Evolutionary conservation across 768 basidiomycete species (phyloP), one percentile per base, ranked within the genome.

Genomic region (Phanerochaete sordida): DNA sequence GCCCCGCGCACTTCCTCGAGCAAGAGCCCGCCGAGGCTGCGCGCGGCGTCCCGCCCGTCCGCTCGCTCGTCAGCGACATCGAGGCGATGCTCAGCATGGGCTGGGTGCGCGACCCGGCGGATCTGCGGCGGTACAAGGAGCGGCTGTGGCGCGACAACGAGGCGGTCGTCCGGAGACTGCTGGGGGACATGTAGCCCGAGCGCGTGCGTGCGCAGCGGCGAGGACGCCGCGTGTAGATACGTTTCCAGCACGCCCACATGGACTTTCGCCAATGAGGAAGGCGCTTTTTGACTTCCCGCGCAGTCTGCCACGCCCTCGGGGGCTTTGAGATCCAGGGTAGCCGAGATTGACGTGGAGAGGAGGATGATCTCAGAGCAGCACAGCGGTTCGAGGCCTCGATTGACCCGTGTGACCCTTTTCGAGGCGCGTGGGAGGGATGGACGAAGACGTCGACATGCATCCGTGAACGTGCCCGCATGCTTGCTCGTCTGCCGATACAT

Each of bases 121-220:
- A 66, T 37, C 69, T 69, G n/a, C 60, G 62, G 19, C 57, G 64
- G 21, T 73, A 73, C 57, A 76, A 76, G 53, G 45, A 65, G 44
- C 64, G 62, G 2, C 50, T 76, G n/a, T 75, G 75, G 75, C 52
- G 43, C 46, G 58, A 57, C 45, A 76, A 77, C 52, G 69, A 72
- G 35, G 31, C 56, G 11, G 68, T 76, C 2, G 73, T 72, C 13
- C 62, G 67, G 56, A 67, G 66, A 39, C 60, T 77, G 28, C 33
- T 77, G 54, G 57, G 67, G 11, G 73, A 76, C 59, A 51, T 71
- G 61, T 72, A 62, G 57, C 44, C 26, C 9, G 19, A 28, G 19
- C 8, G 7, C 19, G 39, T 43, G 39, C 39, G 39, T 43, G 7
- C 39, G 39, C 39, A 43, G 19, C 8, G 4, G 33, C 33, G 8